Percentiles rank a stretch among this genome's conserved stretches.
Conservation (phyloP, 2,329 filamentous ascomycete genomes). For the Penicillium griseofulvum region DNA sequence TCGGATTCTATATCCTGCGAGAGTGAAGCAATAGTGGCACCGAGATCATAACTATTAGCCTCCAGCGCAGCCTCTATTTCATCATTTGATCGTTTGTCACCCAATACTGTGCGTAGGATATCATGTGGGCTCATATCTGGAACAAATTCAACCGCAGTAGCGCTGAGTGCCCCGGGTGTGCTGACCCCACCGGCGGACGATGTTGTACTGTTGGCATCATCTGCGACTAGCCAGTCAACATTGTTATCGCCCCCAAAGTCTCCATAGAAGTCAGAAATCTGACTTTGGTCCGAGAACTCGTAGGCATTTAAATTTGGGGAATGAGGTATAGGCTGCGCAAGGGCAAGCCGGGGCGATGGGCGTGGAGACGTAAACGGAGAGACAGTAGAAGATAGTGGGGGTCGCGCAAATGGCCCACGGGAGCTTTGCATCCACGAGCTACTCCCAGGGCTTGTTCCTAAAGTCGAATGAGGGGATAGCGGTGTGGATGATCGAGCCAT, state of each 20-base stretch:
- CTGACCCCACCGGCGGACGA: conserved; percentile 76
- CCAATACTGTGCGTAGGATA: conserved; percentile 91
- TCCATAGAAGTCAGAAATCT: conserved; percentile 80
- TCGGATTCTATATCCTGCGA: conserved; percentile 69
- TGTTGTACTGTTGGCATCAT: conserved; percentile 77
- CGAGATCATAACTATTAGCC: conserved; percentile 86
- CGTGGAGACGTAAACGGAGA: conserved; percentile 94
- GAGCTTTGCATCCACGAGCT: conserved; percentile 74
- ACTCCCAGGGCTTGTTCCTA: conserved; percentile 74
- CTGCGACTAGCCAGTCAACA: conserved; percentile 91
- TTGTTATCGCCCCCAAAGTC: conserved; percentile 84
- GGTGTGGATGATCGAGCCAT: conserved; percentile 72
- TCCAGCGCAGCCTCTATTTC: conserved; percentile 92
- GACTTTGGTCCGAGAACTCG: conserved; percentile 83
- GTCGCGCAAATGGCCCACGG: conserved; percentile 71
- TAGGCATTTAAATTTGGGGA: conserved; percentile 93
- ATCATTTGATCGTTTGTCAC: conserved; percentile 83
- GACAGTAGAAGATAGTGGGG: conserved; percentile 70
- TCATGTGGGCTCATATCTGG: conserved; percentile 97
- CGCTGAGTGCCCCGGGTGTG: conserved; percentile 65
- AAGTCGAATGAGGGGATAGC: conserved; percentile 74
- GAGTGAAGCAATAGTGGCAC: conserved; percentile 82
- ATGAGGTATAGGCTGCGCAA: conserved; percentile 91
- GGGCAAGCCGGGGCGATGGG: conserved; percentile 84
- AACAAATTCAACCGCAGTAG: conserved; percentile 77